Evolutionary conservation across 2,329 filamentous ascomycete genomes (phyloP).

Genomic region (Penicillium capsulatum): DNA sequence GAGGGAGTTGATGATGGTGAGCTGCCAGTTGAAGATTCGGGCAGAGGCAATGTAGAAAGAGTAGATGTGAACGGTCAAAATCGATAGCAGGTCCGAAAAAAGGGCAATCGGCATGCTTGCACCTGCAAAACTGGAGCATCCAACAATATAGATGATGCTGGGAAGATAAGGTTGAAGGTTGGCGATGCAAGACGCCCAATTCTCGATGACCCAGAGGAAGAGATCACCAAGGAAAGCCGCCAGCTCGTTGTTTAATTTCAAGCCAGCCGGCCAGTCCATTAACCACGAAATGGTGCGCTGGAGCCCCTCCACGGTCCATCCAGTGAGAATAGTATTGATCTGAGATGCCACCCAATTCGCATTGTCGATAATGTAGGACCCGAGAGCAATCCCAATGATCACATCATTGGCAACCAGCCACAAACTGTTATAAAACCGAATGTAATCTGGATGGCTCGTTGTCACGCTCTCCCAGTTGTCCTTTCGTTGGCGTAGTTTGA

Average conservation of each 20-base stretch:
- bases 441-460: conserved; percentile 93
- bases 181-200: conserved; percentile 86
- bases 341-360: conserved; percentile 75
- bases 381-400: conserved; percentile 94
- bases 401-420: conserved; percentile 99
- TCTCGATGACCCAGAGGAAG: conserved; percentile 97
- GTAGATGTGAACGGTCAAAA: conserved; percentile 93
- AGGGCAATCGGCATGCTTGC: conserved; percentile 96
- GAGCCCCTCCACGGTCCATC: conserved; percentile 83
- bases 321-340: conserved; percentile 69
- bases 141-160: conserved; percentile 83
- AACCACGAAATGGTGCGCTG: conserved; percentile 90
- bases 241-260: conserved; percentile 92
- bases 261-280: conserved; percentile 88
- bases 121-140: conserved; percentile 89
- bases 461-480: conserved; percentile 94
- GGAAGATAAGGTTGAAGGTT: conserved; percentile 76
- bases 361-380: conserved; percentile 96
- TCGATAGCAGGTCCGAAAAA: conserved; percentile 86
- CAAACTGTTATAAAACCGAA: conserved; percentile 96
- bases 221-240: conserved; percentile 91
- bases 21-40: conserved; percentile 97
- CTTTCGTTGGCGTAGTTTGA: conserved; percentile 82
- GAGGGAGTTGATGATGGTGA: conserved; percentile 93
- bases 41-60: conserved; percentile 97